Percentiles rank a stretch among this genome's conserved stretches.
These are phyloP conservation scores for Pisolithus thermaeus DNA, from an alignment of 1,284 basidiomycete species.

Conservation along the genomic window DNA sequence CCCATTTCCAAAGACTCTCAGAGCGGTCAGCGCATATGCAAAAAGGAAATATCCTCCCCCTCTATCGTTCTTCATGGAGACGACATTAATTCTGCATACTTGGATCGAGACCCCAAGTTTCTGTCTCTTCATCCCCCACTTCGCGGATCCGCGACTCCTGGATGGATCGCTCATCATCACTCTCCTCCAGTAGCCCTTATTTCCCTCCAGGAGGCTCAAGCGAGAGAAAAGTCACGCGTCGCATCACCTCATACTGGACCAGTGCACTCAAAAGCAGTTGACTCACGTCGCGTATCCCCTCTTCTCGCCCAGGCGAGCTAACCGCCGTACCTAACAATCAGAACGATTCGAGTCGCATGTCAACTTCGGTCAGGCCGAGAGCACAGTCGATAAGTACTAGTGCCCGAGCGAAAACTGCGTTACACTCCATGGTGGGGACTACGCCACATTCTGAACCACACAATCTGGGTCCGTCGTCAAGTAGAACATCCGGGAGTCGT, in stretches of 20 bases:
- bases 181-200: conserved; percentile 59
- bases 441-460: conserved; percentile 31
- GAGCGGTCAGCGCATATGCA: conserved; percentile 33
- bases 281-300: conserved; percentile 19
- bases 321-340: conserved; percentile 20
- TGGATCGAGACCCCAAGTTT: conserved; percentile 30
- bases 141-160: conserved; percentile 28
- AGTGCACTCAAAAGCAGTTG: conserved; percentile 12
- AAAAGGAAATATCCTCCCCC: conserved; percentile 50
- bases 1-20: conserved; percentile 32
- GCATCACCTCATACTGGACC: conserved; percentile 36
- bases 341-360: conserved; percentile 13
- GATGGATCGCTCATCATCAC: conserved; percentile 43
- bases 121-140: conserved; percentile 29
- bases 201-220: conserved; percentile 68
- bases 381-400: conserved; percentile 59
- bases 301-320: conserved; percentile 23
- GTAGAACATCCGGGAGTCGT: conserved; percentile 33
- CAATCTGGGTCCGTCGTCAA: conserved; percentile 31
- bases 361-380: conserved; percentile 31
- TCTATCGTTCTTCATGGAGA: conserved; percentile 31
- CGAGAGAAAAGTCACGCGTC: conserved; percentile 46
- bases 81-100: conserved; percentile 17
- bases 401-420: conserved; percentile 41
- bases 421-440: conserved; percentile 36